Evolutionary conservation across 805 yeast genomes (phyloP).

Genomic region (Saccharomyces mikatae): DNA sequence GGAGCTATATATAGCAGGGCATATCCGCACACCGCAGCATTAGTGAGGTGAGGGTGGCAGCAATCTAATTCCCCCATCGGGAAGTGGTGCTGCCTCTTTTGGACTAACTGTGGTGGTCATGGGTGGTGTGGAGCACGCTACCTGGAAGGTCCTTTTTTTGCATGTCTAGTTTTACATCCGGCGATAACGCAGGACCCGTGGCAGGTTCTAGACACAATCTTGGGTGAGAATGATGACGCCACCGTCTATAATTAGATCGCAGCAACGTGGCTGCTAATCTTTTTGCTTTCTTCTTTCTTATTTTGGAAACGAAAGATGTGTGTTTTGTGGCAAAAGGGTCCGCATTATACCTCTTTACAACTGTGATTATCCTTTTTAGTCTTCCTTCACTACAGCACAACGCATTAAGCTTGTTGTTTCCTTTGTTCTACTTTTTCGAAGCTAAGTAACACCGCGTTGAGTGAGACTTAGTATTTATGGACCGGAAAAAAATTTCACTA

Average conservation of each 20-base stretch:
- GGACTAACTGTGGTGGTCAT: not conserved
- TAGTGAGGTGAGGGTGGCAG: not conserved
- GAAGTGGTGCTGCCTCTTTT: not conserved
- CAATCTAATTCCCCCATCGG: not conserved
- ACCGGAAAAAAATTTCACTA: no score
- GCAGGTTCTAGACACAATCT: not conserved
- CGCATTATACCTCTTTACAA: not conserved
- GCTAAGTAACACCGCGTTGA: not conserved
- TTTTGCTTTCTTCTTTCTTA: not conserved
- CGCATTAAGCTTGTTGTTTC: not conserved
- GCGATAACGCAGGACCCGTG: not conserved
- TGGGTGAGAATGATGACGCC: not conserved
- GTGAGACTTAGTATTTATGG: no score
- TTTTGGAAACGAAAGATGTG: not conserved
- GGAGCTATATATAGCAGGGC: not conserved
- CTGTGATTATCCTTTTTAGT: not conserved
- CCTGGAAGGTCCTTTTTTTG: not conserved
- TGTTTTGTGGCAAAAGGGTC: not conserved
- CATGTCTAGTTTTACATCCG: not conserved
- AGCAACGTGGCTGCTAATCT: not conserved
- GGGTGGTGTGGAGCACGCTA: not conserved
- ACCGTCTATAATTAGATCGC: not conserved
- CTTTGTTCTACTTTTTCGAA: not conserved
- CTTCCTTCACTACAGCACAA: not conserved
- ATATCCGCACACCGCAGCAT: not conserved